Base-by-base conservation (phyloP, 441 rosid genomes). In the Metrosideros polymorpha region DNA sequence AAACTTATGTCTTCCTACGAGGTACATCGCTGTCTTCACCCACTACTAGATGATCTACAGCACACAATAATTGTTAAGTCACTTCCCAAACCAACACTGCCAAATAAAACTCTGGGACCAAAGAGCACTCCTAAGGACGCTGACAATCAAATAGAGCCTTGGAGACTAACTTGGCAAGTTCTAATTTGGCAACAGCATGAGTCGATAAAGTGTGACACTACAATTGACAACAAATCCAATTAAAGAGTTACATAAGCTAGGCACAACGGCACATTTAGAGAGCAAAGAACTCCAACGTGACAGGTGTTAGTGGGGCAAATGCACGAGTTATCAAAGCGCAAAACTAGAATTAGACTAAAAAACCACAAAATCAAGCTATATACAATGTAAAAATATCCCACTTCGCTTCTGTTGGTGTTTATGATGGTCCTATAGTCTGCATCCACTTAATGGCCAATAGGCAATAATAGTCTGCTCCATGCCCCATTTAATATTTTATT, bases 261-360 rank as follows among this genome's bases (percentile, higher is more conserved):
- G 55, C 55, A 52, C 3, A 52, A 52, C 9, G 24, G 54, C 54
- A 52, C 54, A 52, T 52, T 52, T 19, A 52, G 55, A 52, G 55
- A 52, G 54, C 22, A 52, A 18, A 6, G 2, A 59, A n/a, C 66
- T 59, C 22, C 35, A 0, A 14, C 35, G n/a, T 14, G 35, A 59
- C 35, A n/a, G 6, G 19, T 7, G 0, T n/a, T 57, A n/a, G 9
- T 13, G 2, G 35, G 66, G 35, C 66, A 2, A 14, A 29, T 6
- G 66, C 66, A 6, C 1, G 0, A 59, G 1, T 1, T 18, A n/a
- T 3, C 18, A n/a, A 57, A 57, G 4, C 4, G 0, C 66, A 57
- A 6, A n/a, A n/a, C 18, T 18, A n/a, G 66, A 57, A 57, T 6
- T 6, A 57, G 63, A 57, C 18, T 57, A n/a, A n/a, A 57, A 57